Conservation (phyloP, 2,329 filamentous ascomycete genomes). For the Paecilomyces niveus region DNA sequence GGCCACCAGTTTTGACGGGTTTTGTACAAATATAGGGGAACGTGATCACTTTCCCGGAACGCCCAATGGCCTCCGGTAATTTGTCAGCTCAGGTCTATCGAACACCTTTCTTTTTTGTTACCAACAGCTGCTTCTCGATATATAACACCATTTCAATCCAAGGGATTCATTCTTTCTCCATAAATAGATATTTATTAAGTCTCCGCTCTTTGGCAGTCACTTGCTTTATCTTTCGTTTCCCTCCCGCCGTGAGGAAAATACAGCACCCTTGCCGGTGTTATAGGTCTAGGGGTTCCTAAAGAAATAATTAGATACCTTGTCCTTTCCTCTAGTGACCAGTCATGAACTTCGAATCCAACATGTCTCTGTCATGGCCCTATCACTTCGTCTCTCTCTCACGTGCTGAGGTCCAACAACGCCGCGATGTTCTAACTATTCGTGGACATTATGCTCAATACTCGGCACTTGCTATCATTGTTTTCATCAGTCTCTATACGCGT, state of each 20-base stretch:
- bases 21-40: not conserved
- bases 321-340: too few species aligned
- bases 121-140: not conserved
- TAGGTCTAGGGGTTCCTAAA: not conserved
- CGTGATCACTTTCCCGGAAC: not conserved
- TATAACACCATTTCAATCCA: not conserved
- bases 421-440: conserved; percentile 48
- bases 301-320: not conserved
- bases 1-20: too few species aligned
- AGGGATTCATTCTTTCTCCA: not conserved
- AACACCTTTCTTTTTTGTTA: not conserved
- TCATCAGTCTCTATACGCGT: conserved; percentile 26
- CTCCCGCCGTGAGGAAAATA: not conserved
- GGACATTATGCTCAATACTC: conserved; percentile 51
- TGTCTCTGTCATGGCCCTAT: conserved; percentile 35
- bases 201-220: not conserved
- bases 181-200: not conserved
- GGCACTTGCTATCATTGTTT: conserved; percentile 39
- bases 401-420: conserved; percentile 44
- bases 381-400: conserved; percentile 46
- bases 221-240: not conserved
- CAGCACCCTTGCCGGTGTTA: not conserved
- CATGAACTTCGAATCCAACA: not conserved
- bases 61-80: not conserved
- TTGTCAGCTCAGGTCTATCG: not conserved